phyloP scores from a whole-genome alignment of 768 basidiomycete species.

The Crassisporium funariophilum region DNA sequence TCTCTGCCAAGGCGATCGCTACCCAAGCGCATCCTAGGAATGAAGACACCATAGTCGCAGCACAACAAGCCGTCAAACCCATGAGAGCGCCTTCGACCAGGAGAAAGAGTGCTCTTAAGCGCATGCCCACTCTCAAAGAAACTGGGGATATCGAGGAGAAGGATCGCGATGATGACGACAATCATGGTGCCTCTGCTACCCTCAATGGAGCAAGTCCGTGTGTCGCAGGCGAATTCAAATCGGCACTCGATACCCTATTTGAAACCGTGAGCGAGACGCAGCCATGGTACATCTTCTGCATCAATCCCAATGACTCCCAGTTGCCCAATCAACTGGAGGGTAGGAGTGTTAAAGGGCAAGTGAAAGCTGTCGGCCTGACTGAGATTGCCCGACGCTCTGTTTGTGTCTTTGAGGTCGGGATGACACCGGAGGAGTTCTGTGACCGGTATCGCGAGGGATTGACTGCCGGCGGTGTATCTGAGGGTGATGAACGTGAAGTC shows the following conservation, averaged over 20 bases:
- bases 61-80: slow-evolving; percentile 91
- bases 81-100: slow-evolving; percentile 92
- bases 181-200: slow-evolving; percentile 35
- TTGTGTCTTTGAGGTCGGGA: slow-evolving; percentile 78
- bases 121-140: slow-evolving; percentile 56
- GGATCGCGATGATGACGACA: slow-evolving; percentile 55
- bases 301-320: slow-evolving; percentile 95
- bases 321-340: slow-evolving; percentile 94
- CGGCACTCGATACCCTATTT: slow-evolving; percentile 83
- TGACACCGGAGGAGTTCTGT: slow-evolving; percentile 86
- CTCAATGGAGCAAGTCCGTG: slow-evolving; percentile 51
- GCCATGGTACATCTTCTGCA: slow-evolving; percentile 88
- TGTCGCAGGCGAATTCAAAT: slow-evolving; percentile 86
- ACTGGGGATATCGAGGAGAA: slow-evolving; percentile 47
- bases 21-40: slow-evolving; percentile 90
- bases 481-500: slow-evolving; percentile 61
- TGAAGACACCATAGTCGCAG: slow-evolving; percentile 94
- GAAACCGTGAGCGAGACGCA: slow-evolving; percentile 88
- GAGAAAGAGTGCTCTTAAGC: slow-evolving; percentile 72
- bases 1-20: slow-evolving; percentile 86
- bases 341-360: slow-evolving; percentile 88
- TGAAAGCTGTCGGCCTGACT: slow-evolving; percentile 75
- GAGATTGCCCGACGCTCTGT: slow-evolving; percentile 72
- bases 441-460: slow-evolving; percentile 79
- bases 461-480: slow-evolving; percentile 52